phyloP scores from a whole-genome alignment of 495 filamentous ascomycete species.

The Penicillium samsonianum region DNA sequence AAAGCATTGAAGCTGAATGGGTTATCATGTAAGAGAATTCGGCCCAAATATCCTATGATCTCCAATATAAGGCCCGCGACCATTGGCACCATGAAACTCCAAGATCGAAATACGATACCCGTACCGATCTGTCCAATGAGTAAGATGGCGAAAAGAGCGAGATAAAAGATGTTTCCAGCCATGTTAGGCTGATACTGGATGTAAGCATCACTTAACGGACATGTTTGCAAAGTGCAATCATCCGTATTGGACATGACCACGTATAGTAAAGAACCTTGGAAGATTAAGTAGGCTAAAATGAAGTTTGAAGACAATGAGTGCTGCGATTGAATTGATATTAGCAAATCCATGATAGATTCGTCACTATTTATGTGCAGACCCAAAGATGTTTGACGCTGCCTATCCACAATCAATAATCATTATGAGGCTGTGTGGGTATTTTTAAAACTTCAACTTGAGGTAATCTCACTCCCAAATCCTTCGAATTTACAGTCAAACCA shows the following conservation, averaged over 20 bases:
- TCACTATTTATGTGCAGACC: conserved; percentile 6
- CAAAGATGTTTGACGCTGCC: not conserved
- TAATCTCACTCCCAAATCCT: conserved; percentile 5
- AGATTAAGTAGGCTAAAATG: not conserved
- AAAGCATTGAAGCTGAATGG: conserved; percentile 41
- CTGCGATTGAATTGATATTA: not conserved
- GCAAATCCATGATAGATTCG: not conserved
- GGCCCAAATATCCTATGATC: conserved; percentile 42
- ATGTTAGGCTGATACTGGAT: conserved; percentile 40
- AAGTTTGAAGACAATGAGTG: not conserved
- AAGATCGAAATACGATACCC: conserved; percentile 32
- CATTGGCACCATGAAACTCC: conserved; percentile 32
- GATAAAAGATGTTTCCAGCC: conserved; percentile 36
- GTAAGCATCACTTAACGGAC: conserved; percentile 33
- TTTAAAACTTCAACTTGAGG: not conserved
- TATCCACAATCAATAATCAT: not conserved
- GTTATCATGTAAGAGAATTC: conserved; percentile 40
- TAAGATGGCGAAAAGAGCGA: conserved; percentile 33
- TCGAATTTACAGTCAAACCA: conserved; percentile 1
- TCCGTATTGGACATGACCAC: conserved; percentile 7
- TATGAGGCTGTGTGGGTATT: conserved; percentile 1
- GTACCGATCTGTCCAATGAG: conserved; percentile 33
- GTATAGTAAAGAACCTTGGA: not conserved
- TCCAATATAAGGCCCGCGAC: conserved; percentile 35
- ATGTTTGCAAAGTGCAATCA: conserved; percentile 38